Percentiles rank a stretch among this genome's conserved stretches.
Evolutionary conservation across 345 rosid species (phyloP).

Genomic region (Aegle marmelos): DNA sequence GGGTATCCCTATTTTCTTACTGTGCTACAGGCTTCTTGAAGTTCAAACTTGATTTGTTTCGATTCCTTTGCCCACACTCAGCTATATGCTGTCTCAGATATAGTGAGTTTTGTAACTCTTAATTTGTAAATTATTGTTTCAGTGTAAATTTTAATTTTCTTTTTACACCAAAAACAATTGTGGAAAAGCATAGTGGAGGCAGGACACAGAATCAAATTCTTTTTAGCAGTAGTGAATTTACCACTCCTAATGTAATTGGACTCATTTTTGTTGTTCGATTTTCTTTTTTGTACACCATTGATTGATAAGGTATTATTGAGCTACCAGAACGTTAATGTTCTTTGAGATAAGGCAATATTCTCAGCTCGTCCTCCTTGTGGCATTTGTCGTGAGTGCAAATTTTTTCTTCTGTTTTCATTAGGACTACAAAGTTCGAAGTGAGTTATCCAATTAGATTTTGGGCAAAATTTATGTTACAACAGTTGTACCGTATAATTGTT

Average conservation of each 20-base stretch:
- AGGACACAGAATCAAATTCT: constrained; percentile 11
- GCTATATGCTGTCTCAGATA: not conserved
- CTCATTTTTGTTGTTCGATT: not conserved
- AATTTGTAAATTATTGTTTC: constrained; percentile 25
- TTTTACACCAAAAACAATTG: constrained; percentile 16
- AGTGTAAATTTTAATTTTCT: constrained; percentile 14
- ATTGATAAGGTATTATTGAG: no score
- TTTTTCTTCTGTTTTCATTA: no score
- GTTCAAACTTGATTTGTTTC: not conserved
- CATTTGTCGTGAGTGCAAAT: no score
- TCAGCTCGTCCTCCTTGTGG: no score
- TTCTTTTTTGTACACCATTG: no score
- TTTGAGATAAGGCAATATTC: no score
- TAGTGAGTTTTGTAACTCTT: constrained; percentile 23
- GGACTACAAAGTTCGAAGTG: no score
- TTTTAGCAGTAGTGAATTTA: constrained; percentile 11
- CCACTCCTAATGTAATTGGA: not conserved
- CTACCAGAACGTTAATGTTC: no score
- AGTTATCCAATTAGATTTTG: no score
- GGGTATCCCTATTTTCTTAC: constrained; percentile 77
- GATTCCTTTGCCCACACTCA: constrained; percentile 1
- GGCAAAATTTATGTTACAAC: no score
- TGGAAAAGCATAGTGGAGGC: constrained; percentile 12
- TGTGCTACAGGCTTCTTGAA: constrained; percentile 56
- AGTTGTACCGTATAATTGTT: no score